Percentiles rank a stretch among this genome's conserved stretches.
Evolutionary conservation across 805 yeast species (phyloP).

Genomic region (Lachancea mirantina): DNA sequence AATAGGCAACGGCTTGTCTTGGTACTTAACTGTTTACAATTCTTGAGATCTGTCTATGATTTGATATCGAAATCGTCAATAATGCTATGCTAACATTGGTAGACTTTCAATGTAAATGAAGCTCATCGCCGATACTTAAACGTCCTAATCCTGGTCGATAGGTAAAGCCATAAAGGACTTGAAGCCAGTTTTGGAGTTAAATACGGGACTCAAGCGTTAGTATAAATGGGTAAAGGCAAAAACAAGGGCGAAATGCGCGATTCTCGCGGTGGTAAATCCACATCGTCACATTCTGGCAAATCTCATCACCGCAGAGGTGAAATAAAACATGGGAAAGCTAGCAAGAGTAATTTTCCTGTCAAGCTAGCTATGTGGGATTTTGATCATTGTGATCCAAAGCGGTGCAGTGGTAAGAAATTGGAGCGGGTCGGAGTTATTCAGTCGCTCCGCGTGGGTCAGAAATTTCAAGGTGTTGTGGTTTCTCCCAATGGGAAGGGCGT

Average conservation of each 20-base stretch:
- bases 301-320: constrained; percentile 42
- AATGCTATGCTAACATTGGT: too few species aligned
- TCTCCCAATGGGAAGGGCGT: constrained; percentile 88
- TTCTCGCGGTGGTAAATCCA: constrained; percentile 33
- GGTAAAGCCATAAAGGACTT: too few species aligned
- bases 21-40: too few species aligned
- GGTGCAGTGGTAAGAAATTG: constrained; percentile 92
- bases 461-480: constrained; percentile 83
- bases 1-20: too few species aligned
- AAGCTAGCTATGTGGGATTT: constrained; percentile 98
- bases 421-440: constrained; percentile 82
- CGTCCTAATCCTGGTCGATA: too few species aligned
- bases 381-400: constrained; percentile 96
- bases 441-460: constrained; percentile 82
- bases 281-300: constrained; percentile 52
- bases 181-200: too few species aligned
- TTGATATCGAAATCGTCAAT: too few species aligned
- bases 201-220: too few species aligned
- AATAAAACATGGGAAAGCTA: constrained; percentile 24
- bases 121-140: too few species aligned
- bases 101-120: too few species aligned
- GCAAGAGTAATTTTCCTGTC: constrained; percentile 52
- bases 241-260: constrained; percentile 41
- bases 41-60: too few species aligned
- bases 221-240: constrained; percentile 35